Conservation (phyloP, 1,139 yeast species). For the Debaryomycetaceae sp. region DNA sequence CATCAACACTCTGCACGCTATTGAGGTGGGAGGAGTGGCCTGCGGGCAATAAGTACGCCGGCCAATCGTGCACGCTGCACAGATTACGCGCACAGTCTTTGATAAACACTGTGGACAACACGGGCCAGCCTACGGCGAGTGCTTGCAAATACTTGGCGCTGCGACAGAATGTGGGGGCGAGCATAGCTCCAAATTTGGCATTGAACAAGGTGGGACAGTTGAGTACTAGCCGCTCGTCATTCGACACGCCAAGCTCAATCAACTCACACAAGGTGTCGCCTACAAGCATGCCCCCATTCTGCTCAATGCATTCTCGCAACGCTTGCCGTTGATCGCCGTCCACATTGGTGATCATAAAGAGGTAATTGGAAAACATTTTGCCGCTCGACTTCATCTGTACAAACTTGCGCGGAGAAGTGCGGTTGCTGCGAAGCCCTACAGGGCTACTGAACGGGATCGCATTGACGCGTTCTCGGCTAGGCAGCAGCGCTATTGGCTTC, state of each 20-base stretch:
- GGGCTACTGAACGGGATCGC: constrained; percentile 5
- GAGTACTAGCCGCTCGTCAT: constrained; percentile 5
- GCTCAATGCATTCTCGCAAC: constrained; percentile 23
- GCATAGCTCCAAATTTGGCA: constrained; percentile 48
- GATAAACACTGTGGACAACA: constrained; percentile 52
- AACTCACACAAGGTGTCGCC: constrained; percentile 36
- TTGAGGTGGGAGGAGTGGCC: constrained; percentile 42
- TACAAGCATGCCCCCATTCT: constrained; percentile 44
- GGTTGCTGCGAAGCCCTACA: background rate
- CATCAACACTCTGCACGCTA: constrained; percentile 29
- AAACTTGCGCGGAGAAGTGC: constrained; percentile 1
- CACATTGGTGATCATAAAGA: constrained; percentile 29
- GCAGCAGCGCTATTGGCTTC: background rate
- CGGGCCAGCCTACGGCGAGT: constrained; percentile 86
- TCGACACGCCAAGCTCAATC: constrained; percentile 10
- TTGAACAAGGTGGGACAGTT: constrained; percentile 8
- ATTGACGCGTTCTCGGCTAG: background rate
- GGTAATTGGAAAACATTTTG: constrained; percentile 11
- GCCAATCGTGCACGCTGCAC: constrained; percentile 27
- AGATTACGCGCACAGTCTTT: constrained; percentile 34
- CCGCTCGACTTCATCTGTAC: constrained; percentile 1
- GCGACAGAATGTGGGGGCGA: constrained; percentile 48
- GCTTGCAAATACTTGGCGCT: constrained; percentile 77
- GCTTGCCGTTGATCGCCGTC: constrained; percentile 24
- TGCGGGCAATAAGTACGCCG: constrained; percentile 55